Percentiles rank a stretch among this genome's conserved stretches.
These are phyloP conservation scores for Bretschneidera sinensis DNA, from an alignment of 345 rosid genomes.

Conservation along the genomic window DNA sequence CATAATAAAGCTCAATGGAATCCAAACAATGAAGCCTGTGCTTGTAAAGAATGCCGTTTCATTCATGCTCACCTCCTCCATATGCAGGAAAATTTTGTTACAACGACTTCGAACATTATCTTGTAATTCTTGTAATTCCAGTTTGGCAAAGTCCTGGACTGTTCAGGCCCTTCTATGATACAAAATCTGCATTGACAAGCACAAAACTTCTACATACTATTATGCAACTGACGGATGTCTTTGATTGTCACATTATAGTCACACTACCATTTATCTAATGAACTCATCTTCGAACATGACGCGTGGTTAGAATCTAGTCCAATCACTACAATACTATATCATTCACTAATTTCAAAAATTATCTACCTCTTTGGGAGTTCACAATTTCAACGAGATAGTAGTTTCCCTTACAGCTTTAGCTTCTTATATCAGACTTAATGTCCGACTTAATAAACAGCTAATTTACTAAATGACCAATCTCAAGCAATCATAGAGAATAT, in stretches of 20 bases:
- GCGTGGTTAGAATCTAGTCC: too few species aligned
- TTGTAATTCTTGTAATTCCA: conserved; percentile 88
- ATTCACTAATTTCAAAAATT: too few species aligned
- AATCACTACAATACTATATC: too few species aligned
- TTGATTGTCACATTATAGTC: neutral
- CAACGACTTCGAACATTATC: conserved; percentile 90
- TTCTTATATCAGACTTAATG: too few species aligned
- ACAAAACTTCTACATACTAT: neutral
- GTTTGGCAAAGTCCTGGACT: conserved; percentile 81
- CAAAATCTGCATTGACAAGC: conserved; percentile 62
- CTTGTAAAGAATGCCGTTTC: neutral
- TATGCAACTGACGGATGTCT: neutral
- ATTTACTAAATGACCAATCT: too few species aligned
- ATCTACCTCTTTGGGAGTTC: too few species aligned
- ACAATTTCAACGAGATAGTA: too few species aligned
- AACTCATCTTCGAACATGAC: neutral
- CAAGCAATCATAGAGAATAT: too few species aligned
- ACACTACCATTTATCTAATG: neutral
- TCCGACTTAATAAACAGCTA: too few species aligned
- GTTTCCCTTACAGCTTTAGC: too few species aligned
- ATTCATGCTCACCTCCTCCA: conserved; percentile 74
- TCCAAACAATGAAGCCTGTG: neutral
- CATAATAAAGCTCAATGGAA: neutral
- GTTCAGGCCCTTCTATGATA: conserved; percentile 99
- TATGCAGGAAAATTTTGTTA: conserved; percentile 90